Evolutionary conservation across 306 rosid genomes (phyloP).

Genomic region (Dalbergia cultrata): DNA sequence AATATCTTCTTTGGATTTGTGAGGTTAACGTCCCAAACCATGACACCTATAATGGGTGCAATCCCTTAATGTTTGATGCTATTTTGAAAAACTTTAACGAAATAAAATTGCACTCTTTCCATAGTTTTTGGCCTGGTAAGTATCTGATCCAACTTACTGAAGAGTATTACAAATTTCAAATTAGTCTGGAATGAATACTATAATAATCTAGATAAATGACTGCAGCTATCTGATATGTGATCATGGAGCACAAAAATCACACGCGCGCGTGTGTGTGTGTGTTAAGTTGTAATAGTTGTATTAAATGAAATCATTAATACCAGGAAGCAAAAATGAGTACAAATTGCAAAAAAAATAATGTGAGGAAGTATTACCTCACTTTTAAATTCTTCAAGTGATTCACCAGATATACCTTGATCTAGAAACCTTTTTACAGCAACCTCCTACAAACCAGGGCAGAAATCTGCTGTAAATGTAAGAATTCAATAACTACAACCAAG

Average conservation of each 20-base stretch:
- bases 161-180: constrained; percentile 11
- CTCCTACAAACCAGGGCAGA: constrained; percentile 64
- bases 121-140: neutral
- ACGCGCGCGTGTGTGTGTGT: no score
- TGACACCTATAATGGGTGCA: neutral
- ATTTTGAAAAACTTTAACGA: no score
- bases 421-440: constrained; percentile 96
- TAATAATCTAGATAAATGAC: constrained; percentile 23
- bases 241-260: constrained; percentile 34
- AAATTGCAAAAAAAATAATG: constrained; percentile 7
- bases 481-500: constrained; percentile 38
- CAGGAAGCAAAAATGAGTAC: neutral
- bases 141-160: neutral
- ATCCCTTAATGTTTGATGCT: neutral
- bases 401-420: constrained; percentile 88
- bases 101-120: no score
- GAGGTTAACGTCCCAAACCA: no score
- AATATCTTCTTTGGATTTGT: no score
- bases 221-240: constrained; percentile 10
- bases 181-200: constrained; percentile 6
- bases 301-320: neutral
- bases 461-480: constrained; percentile 30
- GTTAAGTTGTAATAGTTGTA: neutral
- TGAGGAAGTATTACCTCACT: constrained; percentile 72
- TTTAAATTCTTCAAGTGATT: constrained; percentile 90